Evolutionary conservation across 202 grass and related monocot species (phyloP), one percentile per base, ranked within the genome.

Genomic region (Carex sylvatica): DNA sequence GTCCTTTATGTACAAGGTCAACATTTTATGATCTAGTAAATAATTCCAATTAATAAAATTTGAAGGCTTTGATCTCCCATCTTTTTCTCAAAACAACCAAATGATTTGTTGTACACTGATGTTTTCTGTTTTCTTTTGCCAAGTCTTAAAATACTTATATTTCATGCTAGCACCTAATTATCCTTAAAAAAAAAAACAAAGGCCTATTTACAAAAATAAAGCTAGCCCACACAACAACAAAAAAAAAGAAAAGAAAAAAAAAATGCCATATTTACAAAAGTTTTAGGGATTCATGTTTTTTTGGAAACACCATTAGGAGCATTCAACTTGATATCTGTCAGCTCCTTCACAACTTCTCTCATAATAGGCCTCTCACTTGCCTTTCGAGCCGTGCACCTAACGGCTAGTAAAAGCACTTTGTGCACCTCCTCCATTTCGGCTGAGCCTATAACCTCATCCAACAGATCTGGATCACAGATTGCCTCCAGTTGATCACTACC

Each of bases 261-360:
- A 62, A 24, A 51, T 20, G 8, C 9, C 14, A 53, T 55, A 35
- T 58, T 12, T 77, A 59, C 53, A 77, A 20, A 26, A 51, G 31
- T 9, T 75, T 18, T 4, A 11, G 19, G 28, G 28, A 28, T 28
- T 28, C 28, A 28, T 28, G 28, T 28, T 28, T 28, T 28, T 28
- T 28, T 28, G 30, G 52, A 65, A 56, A 14, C 42, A 70, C 30
- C 9, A 75, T 61, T n/a, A 65, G 67, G 53, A 14, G 26, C 8
- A 62, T 66, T 70, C 0, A 70, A 77, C 59, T 76, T 74, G 4
- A 61, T 67, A 19, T 86, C 83, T 26, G 62, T 82, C 20, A 92
- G 80, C 78, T 89, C 90, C 73, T 89, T 95, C 53, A 89, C 90
- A 19, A 87, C 83, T 60, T 87, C 35, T 36, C 42, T 23, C 93